Percentiles rank a stretch among this genome's conserved stretches.
Evolutionary conservation across 352 stramenopile genomes (phyloP).

Genomic region (Globisporangium solare): DNA sequence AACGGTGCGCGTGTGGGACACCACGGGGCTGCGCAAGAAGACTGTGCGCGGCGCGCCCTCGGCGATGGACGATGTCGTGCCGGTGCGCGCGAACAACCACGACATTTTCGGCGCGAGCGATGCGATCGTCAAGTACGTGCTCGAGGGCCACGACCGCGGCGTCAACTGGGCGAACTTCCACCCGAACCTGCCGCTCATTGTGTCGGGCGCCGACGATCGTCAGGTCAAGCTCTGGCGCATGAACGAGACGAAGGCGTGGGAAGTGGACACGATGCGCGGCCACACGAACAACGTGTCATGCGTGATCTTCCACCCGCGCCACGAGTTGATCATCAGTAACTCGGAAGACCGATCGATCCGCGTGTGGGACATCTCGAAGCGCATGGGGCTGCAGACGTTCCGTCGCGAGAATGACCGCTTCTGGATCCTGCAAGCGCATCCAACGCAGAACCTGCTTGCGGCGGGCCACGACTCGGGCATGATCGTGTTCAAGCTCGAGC

Average conservation of each 20-base stretch:
- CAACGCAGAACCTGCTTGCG: slow-evolving; percentile 96
- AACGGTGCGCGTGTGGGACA: slow-evolving; percentile 99
- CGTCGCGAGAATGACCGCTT: slow-evolving; percentile 98
- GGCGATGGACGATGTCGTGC: slow-evolving; percentile 65
- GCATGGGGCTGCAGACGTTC: slow-evolving; percentile 98
- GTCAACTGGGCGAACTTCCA: slow-evolving; percentile 99
- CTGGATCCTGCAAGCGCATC: slow-evolving; percentile 97
- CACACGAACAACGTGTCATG: slow-evolving; percentile 99
- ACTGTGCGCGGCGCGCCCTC: slow-evolving; percentile 90
- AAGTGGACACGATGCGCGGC: slow-evolving; percentile 99
- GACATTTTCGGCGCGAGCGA: slow-evolving; percentile 99
- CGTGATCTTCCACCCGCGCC: slow-evolving; percentile 98
- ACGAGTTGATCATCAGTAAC: slow-evolving; percentile 99
- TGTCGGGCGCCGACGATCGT: slow-evolving; percentile 98
- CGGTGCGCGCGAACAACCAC: slow-evolving; percentile 64
- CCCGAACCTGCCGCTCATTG: slow-evolving; percentile 96
- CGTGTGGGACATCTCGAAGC: slow-evolving; percentile 99
- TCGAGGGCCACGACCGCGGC: slow-evolving; percentile 98
- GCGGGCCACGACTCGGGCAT: slow-evolving; percentile 99
- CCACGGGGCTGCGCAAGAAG: slow-evolving; percentile 98
- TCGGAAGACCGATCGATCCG: slow-evolving; percentile 99
- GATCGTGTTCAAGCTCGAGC: slow-evolving; percentile 99
- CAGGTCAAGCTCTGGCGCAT: slow-evolving; percentile 99
- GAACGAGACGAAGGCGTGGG: slow-evolving; percentile 99
- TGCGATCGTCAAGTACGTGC: slow-evolving; percentile 99